Conservation (phyloP, 169 alveolate species). For the Cryptosporidium sp. region DNA sequence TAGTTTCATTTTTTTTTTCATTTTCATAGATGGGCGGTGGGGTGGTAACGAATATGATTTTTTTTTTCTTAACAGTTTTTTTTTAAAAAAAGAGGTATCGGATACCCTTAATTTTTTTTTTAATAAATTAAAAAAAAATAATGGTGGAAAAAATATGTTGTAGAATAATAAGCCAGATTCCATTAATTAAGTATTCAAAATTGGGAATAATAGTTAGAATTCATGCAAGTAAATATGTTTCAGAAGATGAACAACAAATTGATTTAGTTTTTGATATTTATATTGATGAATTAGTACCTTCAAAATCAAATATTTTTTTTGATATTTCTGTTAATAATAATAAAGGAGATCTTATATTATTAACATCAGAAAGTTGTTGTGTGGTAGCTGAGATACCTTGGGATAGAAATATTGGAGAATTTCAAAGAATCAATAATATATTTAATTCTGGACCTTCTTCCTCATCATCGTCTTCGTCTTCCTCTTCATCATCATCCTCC, state of each 20-base stretch:
- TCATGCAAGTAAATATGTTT: conserved; percentile 19
- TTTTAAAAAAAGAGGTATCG: too few relatives aligned
- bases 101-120: neutral
- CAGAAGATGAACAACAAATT: neutral
- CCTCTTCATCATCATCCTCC: neutral
- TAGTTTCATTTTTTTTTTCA: too few relatives aligned
- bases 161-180: conserved; percentile 30
- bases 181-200: conserved; percentile 17
- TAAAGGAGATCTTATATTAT: conserved; percentile 20
- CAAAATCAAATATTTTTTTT: conserved; percentile 18
- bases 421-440: too few relatives aligned
- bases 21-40: too few relatives aligned
- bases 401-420: neutral
- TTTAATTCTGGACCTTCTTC: neutral
- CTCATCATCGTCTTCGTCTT: neutral
- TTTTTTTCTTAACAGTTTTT: too few relatives aligned
- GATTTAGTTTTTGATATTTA: conserved; percentile 41
- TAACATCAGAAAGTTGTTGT: conserved; percentile 52
- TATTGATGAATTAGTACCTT: conserved; percentile 28
- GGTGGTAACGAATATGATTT: too few relatives aligned
- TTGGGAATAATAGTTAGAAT: conserved; percentile 42
- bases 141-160: conserved; percentile 34
- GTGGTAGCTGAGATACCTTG: conserved; percentile 59
- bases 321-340: conserved; percentile 28
- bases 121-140: neutral